Evolutionary conservation across 345 rosid species (phyloP).

Genomic region (rapeseed (Brassica napus)): DNA sequence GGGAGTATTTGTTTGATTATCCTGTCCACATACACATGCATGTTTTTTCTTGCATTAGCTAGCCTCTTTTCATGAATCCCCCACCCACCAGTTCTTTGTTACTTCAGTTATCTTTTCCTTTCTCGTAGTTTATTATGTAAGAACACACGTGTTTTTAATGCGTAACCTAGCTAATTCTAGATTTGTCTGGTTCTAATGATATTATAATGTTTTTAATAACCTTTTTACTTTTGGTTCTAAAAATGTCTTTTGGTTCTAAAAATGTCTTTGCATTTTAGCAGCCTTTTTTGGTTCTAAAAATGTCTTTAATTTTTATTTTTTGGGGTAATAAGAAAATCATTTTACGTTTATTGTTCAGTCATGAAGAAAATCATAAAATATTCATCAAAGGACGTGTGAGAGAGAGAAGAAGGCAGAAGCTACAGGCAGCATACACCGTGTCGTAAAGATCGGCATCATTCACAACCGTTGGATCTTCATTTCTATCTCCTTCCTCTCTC

Average conservation of each 20-base stretch:
- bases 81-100: neutral
- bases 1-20: neutral
- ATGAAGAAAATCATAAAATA: neutral
- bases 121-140: neutral
- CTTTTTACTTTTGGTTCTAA: no score
- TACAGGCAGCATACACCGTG: conserved; percentile 1
- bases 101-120: neutral
- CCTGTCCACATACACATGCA: neutral
- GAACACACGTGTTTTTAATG: neutral
- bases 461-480: conserved; percentile 32
- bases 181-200: neutral
- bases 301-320: neutral
- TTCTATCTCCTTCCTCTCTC: conserved; percentile 1
- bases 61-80: neutral
- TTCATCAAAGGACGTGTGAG: neutral
- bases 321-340: neutral
- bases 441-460: conserved; percentile 19
- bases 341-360: neutral
- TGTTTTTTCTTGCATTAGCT: no score
- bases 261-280: no score
- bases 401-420: conserved; percentile 30
- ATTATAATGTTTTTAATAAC: no score
- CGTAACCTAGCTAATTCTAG: neutral
- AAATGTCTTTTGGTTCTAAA: no score
- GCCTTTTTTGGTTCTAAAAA: neutral